Evolutionary conservation across 805 yeast genomes (phyloP), one percentile per base, ranked within the genome.

Genomic region (Blastobotrys terrestris): DNA sequence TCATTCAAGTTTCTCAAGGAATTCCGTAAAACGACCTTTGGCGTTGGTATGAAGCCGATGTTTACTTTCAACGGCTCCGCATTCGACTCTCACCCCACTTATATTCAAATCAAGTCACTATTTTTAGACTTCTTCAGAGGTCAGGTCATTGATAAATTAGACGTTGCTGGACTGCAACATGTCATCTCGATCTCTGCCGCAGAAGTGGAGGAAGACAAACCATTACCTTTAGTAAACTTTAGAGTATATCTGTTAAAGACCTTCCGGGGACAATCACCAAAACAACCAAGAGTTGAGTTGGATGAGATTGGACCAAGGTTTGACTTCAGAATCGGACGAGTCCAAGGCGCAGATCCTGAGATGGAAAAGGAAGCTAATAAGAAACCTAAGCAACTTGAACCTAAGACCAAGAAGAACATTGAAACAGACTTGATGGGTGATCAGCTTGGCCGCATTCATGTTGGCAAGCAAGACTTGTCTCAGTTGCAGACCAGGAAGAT

Each of bases 241-340:
- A 81, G 99, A 72, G 97, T 90, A 31, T 94, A 92, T 69, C 81
- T 85, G 63, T 72, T 94, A 63, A 87, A 85, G 68, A 83, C 98
- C 3, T 85, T 71, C 68, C 83, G 78, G 66, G 83, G 92, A 56
- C 63, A 59, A 52, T 65, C 74, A 14, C 91, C 85, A 48, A 90
- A 87, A 67, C 76, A 88, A 52, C 98, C 99, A 53, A 79, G 99
- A 67, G 91, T 94, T 20, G 98, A 94, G 72, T 75, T 94, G 44
- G 94, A 86, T 52, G 99, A 94, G 70, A 84, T 88, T 57, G 99
- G 99, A 0, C 99, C 99, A 56, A 80, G 99, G 64, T 77, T 94
- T 55, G 97, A 92, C 68, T 92, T 94, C 73, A 83, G 84, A 61
- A 77, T 94, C 53, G 99, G 99, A 48, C 81, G 99, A 73, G 79